Percentiles rank a stretch among this genome's conserved stretches.
Conservation (phyloP, 2,329 filamentous ascomycete genomes). For the Akanthomyces lecanii region DNA sequence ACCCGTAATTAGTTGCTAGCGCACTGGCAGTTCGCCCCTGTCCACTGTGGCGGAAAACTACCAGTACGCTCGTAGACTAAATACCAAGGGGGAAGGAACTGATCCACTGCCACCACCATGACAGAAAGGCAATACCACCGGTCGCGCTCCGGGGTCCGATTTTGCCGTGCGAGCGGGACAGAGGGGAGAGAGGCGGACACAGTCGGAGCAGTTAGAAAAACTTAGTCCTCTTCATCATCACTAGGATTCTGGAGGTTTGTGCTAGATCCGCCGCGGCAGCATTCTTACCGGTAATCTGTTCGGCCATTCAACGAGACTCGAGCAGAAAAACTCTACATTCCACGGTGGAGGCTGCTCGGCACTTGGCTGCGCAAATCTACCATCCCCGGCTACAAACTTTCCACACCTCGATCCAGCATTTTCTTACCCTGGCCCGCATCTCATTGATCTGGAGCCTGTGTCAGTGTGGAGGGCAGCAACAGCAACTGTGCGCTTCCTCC, state of each 20-base stretch:
- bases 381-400: not conserved
- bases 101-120: conserved; percentile 7
- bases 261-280: not conserved
- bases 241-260: not conserved
- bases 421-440: not conserved
- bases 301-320: not conserved
- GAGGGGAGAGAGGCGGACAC: not conserved
- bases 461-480: not conserved
- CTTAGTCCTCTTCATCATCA: not conserved
- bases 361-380: not conserved
- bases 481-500: not conserved
- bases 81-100: not conserved
- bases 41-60: conserved; percentile 1
- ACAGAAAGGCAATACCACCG: not conserved
- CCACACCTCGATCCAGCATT: not conserved
- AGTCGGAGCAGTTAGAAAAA: not conserved
- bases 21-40: not conserved
- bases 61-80: not conserved
- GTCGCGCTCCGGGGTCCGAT: not conserved
- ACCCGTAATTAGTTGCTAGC: not conserved
- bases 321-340: not conserved
- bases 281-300: not conserved
- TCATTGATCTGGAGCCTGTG: not conserved
- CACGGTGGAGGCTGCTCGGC: not conserved
- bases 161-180: not conserved